Evolutionary conservation across 2,329 filamentous ascomycete genomes (phyloP).

Genomic region (Diaporthe ilicicola): DNA sequence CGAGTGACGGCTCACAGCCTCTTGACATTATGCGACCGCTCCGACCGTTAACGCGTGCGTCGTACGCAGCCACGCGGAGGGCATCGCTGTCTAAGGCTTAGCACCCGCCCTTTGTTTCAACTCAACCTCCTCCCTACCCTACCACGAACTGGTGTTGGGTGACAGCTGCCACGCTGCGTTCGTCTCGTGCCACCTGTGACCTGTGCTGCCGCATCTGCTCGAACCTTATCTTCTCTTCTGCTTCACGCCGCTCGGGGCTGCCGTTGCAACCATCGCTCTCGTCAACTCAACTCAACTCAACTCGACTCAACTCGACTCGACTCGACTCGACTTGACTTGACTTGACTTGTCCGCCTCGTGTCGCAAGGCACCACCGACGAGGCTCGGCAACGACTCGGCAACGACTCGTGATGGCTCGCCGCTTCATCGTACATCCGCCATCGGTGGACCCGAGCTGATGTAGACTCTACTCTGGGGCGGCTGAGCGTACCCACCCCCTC

Average conservation of each 20-base stretch:
- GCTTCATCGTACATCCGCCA: background rate
- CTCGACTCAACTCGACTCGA: too few relatives aligned
- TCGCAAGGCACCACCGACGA: slow-evolving; percentile 1
- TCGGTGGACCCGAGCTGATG: background rate
- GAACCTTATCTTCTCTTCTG: slow-evolving; percentile 2
- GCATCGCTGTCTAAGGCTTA: background rate
- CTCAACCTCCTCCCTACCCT: background rate
- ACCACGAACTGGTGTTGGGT: background rate
- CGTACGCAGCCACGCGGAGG: background rate
- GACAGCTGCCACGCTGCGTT: slow-evolving; percentile 22
- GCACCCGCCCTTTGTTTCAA: slow-evolving; percentile 5
- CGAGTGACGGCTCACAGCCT: background rate
- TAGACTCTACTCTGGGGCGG: background rate
- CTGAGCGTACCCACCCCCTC: background rate
- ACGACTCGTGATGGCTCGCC: slow-evolving; percentile 7
- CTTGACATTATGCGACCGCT: background rate
- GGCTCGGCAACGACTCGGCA: background rate
- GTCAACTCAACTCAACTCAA: too few relatives aligned
- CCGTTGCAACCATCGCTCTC: background rate
- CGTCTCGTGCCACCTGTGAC: slow-evolving; percentile 19
- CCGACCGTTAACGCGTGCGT: background rate
- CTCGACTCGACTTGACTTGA: too few relatives aligned
- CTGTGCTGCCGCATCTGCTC: slow-evolving; percentile 12
- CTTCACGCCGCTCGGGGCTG: background rate
- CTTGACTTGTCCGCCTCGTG: background rate